phyloP scores from a whole-genome alignment of 73 alveolate species.

The Tetrahymena thermophila region DNA sequence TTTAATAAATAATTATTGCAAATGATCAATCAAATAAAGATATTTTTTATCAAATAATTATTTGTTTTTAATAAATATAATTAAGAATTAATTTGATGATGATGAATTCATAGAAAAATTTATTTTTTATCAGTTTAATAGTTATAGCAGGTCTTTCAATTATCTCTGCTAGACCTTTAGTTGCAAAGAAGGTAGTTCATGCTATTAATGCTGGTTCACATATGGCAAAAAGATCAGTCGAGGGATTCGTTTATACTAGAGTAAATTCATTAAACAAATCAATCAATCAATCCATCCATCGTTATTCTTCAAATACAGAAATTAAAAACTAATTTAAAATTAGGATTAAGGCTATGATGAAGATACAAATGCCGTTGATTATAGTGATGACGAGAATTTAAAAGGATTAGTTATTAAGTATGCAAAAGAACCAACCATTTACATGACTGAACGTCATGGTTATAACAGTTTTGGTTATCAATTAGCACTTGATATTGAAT shows the following conservation, averaged over 20 bases:
- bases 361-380: conserved; percentile 41
- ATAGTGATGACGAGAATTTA: conserved; percentile 12
- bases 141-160: neutral
- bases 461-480: conserved; percentile 43
- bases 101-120: neutral
- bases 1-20: no score
- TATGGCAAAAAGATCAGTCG: conserved; percentile 2
- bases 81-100: neutral
- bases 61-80: neutral
- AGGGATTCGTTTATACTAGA: conserved; percentile 26
- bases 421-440: conserved; percentile 57
- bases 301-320: neutral
- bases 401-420: conserved; percentile 35
- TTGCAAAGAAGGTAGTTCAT: conserved; percentile 40
- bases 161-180: conserved; percentile 8
- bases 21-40: neutral
- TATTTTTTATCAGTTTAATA: neutral
- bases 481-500: conserved; percentile 52
- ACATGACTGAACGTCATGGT: conserved; percentile 70
- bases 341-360: conserved; percentile 29
- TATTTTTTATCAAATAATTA: neutral
- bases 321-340: neutral
- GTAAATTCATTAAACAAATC: neutral
- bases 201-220: conserved; percentile 57
- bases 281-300: neutral